Conservation (phyloP, 2,329 filamentous ascomycete species). For the Penicillium sp. region DNA sequence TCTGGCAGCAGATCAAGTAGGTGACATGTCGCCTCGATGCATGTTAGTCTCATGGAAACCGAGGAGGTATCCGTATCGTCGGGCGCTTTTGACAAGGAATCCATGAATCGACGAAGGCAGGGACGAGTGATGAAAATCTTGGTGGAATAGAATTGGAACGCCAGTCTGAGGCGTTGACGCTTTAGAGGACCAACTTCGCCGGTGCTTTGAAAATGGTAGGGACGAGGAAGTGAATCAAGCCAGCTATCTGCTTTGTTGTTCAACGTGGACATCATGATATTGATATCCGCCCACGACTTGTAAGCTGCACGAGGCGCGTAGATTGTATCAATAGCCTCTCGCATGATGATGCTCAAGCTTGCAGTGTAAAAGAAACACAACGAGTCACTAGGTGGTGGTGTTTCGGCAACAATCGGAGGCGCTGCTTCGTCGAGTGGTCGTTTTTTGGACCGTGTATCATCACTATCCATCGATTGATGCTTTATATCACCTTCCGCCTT, state of each 20-base stretch:
- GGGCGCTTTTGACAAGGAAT: background rate
- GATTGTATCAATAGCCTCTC: constrained; percentile 1
- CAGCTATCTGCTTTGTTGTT: constrained; percentile 1
- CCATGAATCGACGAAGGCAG: background rate
- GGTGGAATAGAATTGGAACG: constrained; percentile 1
- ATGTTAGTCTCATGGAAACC: background rate
- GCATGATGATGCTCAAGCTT: constrained; percentile 3
- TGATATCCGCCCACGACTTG: background rate
- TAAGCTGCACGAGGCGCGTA: background rate
- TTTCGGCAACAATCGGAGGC: no score
- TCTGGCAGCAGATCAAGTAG: constrained; percentile 37
- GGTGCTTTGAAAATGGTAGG: background rate
- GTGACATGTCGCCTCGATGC: constrained; percentile 32
- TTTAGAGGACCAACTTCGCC: background rate
- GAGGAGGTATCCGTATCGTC: background rate
- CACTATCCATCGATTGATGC: no score
- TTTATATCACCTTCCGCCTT: no score
- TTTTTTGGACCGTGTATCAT: no score
- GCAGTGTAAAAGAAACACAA: constrained; percentile 6
- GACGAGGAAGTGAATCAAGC: background rate
- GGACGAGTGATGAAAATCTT: constrained; percentile 1
- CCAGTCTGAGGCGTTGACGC: background rate
- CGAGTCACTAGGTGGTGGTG: background rate
- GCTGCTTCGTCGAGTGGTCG: no score
- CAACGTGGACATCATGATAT: constrained; percentile 1